Conservation (phyloP, 768 basidiomycete genomes). For the Mycena capillaripes region DNA sequence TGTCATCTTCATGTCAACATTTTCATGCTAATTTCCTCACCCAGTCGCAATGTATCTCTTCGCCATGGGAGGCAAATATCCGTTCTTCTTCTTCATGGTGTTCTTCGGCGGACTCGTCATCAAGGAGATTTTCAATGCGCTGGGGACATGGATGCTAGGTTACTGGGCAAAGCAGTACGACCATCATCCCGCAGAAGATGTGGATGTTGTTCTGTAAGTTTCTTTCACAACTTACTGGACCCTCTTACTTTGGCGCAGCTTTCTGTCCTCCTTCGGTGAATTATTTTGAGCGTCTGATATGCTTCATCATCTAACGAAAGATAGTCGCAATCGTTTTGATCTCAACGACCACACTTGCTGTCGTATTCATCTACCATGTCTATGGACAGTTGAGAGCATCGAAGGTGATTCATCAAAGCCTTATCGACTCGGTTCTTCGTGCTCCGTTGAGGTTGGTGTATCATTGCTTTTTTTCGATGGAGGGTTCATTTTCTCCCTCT, state of each 20-base stretch:
- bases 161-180: conserved; percentile 35
- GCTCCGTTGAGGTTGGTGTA: conserved; percentile 57
- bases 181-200: conserved; percentile 8
- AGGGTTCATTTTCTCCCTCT: neutral
- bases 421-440: conserved; percentile 56
- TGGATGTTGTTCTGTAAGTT: conserved; percentile 25
- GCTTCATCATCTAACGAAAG: neutral
- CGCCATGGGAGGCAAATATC: conserved; percentile 21
- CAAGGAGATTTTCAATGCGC: neutral
- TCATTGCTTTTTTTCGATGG: neutral
- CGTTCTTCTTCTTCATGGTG: conserved; percentile 23
- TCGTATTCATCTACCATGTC: conserved; percentile 46
- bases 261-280: conserved; percentile 23
- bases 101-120: conserved; percentile 24
- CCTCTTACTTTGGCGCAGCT: neutral
- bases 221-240: neutral
- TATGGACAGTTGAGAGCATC: conserved; percentile 57
- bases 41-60: conserved; percentile 33
- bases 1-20: neutral
- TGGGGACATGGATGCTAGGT: conserved; percentile 34
- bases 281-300: neutral
- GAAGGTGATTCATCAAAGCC: conserved; percentile 52
- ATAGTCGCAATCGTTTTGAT: conserved; percentile 42
- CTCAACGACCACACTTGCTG: conserved; percentile 41
- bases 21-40: neutral